Base-by-base conservation (phyloP, 1,284 basidiomycete species). In the Austroboletus novae-zelandiae region DNA sequence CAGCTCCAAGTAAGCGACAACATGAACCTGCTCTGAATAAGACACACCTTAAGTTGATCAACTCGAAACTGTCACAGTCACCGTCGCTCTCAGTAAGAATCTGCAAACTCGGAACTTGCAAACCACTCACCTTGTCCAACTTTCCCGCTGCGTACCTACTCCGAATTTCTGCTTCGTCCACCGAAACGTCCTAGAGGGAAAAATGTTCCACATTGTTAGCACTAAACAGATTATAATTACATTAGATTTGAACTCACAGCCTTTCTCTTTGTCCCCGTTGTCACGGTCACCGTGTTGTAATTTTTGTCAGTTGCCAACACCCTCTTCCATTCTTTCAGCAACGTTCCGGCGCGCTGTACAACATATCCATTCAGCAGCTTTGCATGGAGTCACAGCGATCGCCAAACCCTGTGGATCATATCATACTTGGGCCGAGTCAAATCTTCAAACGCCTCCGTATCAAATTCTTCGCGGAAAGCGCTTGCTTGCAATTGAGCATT, bases 401-500 rank as follows among this genome's bases (percentile, higher is more conserved):
- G 6, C 14, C 53, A 59, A 71, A 89, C 91, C 75, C 89, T 86
- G 61, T 91, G 87, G 55, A 97, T 93, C 61, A 80, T 78, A 40
- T 83, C 81, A 45, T 85, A 76, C 59, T 89, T 87, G 2, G 95
- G 94, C 51, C 81, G 64, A 0, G 94, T 93, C 54, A 85, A 71
- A 67, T 98, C 94, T 57, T 85, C 81, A 56, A 93, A 89, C 4
- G 77, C 69, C 46, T 83, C 81, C 2, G 81, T 75, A 62, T 94
- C 86, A 59, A 83, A 92, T 57, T 93, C 83, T 65, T 95, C 91
- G 46, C 89, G 86, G 69, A 98, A 96, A 0, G 95, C 95, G 46
- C 84, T 86, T 14, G 94, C 92, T 72, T 97, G 87, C 4, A 98
- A 79, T 62, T 94, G 91, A 9, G 83, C 86, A 66, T 96, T 94